Conservation (phyloP, 2,329 filamentous ascomycete genomes). For the Cordyceps fumosorosea region DNA sequence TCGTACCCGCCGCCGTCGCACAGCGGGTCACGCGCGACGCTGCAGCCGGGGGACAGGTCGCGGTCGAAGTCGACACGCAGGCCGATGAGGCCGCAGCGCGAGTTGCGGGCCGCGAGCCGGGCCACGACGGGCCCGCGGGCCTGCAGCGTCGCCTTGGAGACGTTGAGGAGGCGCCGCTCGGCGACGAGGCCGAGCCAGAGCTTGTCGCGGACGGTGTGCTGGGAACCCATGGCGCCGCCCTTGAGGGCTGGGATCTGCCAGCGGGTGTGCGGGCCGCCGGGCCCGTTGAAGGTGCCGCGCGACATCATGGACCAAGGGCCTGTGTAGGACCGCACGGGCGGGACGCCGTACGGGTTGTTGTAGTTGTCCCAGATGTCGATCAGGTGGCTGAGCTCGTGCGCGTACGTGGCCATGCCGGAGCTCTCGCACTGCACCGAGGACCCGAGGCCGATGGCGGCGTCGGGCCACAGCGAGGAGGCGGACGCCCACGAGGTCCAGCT, state of each 20-base stretch:
- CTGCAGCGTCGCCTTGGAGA: conserved; percentile 37
- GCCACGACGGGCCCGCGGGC: conserved; percentile 38
- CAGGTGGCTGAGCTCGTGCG: conserved; percentile 46
- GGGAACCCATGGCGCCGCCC: conserved; percentile 42
- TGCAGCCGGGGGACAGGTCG: conserved; percentile 40
- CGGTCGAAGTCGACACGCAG: conserved; percentile 38
- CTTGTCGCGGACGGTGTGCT: conserved; percentile 49
- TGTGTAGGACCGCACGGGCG: conserved; percentile 40
- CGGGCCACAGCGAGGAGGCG: conserved; percentile 46
- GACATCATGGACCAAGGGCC: conserved; percentile 48
- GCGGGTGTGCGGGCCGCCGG: conserved; percentile 44
- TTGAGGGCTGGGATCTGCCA: conserved; percentile 45
- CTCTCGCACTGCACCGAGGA: conserved; percentile 48
- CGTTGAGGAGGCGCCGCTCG: conserved; percentile 34
- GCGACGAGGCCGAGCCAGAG: conserved; percentile 42
- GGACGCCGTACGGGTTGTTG: conserved; percentile 44
- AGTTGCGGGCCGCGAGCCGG: conserved; percentile 39
- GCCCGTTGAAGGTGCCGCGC: conserved; percentile 45
- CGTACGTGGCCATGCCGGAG: conserved; percentile 46
- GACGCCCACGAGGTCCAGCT: conserved; percentile 48
- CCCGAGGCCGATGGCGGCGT: conserved; percentile 37
- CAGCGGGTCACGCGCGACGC: conserved; percentile 33
- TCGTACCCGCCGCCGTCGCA: conserved; percentile 46
- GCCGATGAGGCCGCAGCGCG: conserved; percentile 38
- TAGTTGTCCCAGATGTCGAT: conserved; percentile 49